Base-by-base conservation (phyloP, 768 basidiomycete species). In the Tricholoma hemisulphureum region DNA sequence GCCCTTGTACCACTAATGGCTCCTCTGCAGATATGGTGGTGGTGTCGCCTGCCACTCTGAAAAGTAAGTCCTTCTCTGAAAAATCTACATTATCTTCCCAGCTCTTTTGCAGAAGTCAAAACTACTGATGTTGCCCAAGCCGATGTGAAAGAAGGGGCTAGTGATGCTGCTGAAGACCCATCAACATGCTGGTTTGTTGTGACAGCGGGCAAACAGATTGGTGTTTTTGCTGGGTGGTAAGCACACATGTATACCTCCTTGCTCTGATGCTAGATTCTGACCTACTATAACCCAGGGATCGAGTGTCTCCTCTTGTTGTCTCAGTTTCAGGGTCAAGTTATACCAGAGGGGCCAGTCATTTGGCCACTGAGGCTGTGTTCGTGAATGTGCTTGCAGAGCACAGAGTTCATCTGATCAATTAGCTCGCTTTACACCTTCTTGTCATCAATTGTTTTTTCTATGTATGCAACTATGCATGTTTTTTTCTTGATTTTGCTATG, bases 251-350 rank as follows among this genome's bases (percentile, higher is more conserved):
- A 9, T 39, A 39, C 37, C 20, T 39, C 18, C 9, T 39, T 20
- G 37, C 18, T 5, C 37, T 39, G 37, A n/a, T 20, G 18, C 18
- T 39, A 9, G 37, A 39, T 20, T 20, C 37, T 39, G 9, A 39
- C 9, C 16, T 39, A 39, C 18, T 39, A 39, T 18, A 4, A 9
- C 37, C 37, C 18, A 39, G 49, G 49, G 49, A 34, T 18, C 26
- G 20, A 51, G n/a, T 51, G 49, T 51, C 49, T n/a, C 49, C 49
- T n/a, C 49, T 29, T 51, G 49, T 51, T 11, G 26, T 51, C 28
- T 34, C 26, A 9, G 49, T 51, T 8, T 51, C 49, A 18, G 49
- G 49, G 8, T 29, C 49, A 21, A 20, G 26, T 29, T 51, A 51
- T n/a, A 34, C 49, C 28, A 4, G 28, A 34, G 26, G 31, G n/a